Conservation (phyloP, 257 asterid species). For the Paraleonurus japonicus region DNA sequence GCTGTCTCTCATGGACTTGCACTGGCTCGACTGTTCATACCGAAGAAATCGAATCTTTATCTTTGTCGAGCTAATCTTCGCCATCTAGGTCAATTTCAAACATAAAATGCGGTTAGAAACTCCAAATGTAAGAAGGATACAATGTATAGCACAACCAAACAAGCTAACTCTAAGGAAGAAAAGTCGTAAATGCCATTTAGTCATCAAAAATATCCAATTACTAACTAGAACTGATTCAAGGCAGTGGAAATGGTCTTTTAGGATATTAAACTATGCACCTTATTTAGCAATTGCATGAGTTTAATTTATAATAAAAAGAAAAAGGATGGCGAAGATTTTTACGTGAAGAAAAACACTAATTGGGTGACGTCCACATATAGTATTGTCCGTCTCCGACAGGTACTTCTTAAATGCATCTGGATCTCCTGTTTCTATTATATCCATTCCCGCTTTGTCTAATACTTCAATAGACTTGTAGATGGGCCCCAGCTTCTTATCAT, state of each 20-base stretch:
- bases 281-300: no score
- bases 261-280: no score
- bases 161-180: neutral
- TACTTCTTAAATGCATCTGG: conserved; percentile 84
- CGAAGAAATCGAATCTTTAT: conserved; percentile 73
- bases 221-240: neutral
- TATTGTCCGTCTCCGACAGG: conserved; percentile 81
- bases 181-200: neutral
- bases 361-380: conserved; percentile 97
- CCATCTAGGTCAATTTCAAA: conserved; percentile 54
- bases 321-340: conserved; percentile 34
- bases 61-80: conserved; percentile 65
- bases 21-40: conserved; percentile 91
- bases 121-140: neutral
- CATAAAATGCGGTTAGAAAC: conserved; percentile 16
- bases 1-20: conserved; percentile 89
- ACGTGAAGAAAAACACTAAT: conserved; percentile 95
- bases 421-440: conserved; percentile 84
- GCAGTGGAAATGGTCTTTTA: neutral
- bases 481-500: conserved; percentile 81
- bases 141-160: neutral
- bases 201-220: neutral
- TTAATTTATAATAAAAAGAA: neutral
- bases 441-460: conserved; percentile 89
- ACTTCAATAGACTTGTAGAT: conserved; percentile 89